phyloP scores from a whole-genome alignment of 164 flowering plant species.

The Liriodendron chinense region DNA sequence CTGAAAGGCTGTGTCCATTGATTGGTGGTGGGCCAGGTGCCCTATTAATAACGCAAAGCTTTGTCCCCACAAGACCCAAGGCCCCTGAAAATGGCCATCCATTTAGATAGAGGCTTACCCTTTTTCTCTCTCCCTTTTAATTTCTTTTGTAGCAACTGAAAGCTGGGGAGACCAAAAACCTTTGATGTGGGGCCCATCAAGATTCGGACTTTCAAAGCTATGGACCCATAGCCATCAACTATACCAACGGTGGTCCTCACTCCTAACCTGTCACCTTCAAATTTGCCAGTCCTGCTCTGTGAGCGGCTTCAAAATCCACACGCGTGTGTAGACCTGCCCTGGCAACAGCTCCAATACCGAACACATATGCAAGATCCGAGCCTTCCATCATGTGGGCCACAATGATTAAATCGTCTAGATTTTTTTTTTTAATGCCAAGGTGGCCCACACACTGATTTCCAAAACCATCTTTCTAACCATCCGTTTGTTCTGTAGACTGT shows the following conservation, averaged over 20 bases:
- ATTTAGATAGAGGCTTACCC: neutral
- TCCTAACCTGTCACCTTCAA: neutral
- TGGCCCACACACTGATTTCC: neutral
- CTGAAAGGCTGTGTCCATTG: neutral
- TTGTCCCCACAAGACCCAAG: neutral
- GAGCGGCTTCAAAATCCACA: neutral
- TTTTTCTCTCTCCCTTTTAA: neutral
- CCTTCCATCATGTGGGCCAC: neutral
- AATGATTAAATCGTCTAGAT: neutral
- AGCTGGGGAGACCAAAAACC: neutral
- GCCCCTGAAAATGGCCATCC: neutral
- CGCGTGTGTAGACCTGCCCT: neutral
- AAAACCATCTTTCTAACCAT: too few relatives aligned
- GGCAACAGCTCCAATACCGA: neutral
- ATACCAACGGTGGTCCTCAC: conserved; percentile 1
- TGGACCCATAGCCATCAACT: conserved; percentile 4
- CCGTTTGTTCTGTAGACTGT: too few relatives aligned
- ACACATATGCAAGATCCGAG: neutral
- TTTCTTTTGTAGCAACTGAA: neutral
- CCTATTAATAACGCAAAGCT: neutral
- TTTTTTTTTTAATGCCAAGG: neutral
- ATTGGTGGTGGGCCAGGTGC: neutral
- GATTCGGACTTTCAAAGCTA: conserved; percentile 4
- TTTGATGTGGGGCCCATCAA: conserved; percentile 7
- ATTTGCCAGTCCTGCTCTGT: neutral